phyloP scores from a whole-genome alignment of 1,284 basidiomycete genomes.

The Puccinia triticina region DNA sequence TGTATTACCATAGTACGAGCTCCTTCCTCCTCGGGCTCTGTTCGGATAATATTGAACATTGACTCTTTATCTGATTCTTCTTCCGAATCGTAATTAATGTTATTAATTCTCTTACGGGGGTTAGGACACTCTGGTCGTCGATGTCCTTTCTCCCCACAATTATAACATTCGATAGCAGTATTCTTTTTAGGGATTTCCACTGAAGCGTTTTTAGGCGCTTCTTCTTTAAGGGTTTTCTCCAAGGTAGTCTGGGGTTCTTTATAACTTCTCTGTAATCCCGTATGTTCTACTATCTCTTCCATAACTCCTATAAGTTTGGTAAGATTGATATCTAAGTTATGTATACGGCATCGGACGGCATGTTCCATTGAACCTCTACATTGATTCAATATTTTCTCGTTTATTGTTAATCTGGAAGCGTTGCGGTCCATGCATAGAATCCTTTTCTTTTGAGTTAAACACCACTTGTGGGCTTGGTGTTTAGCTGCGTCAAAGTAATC shows the following conservation, averaged over 20 bases:
- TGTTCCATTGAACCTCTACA: too few species aligned
- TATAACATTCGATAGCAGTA: neutral
- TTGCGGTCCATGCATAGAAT: neutral
- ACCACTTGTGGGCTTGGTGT: conserved; percentile 7
- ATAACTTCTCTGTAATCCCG: neutral
- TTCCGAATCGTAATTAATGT: neutral
- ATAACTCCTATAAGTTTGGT: neutral
- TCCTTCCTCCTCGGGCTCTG: neutral
- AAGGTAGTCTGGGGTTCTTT: neutral
- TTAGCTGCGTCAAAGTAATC: conserved; percentile 10
- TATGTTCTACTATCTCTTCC: conserved; percentile 6
- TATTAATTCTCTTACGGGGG: neutral
- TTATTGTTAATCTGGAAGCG: too few species aligned
- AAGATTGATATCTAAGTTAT: neutral
- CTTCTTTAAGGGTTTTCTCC: neutral
- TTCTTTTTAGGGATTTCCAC: neutral
- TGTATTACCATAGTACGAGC: neutral
- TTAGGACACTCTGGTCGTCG: neutral
- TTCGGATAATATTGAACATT: neutral
- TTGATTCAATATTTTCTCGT: neutral
- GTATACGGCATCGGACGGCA: neutral
- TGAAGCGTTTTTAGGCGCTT: too few species aligned
- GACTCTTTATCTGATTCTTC: neutral
- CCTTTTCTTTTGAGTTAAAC: conserved; percentile 5
- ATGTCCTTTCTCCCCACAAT: conserved; percentile 10